These are phyloP conservation scores for Globisporangium emineosum DNA, from an alignment of 352 stramenopile genomes.

Conservation along the genomic window DNA sequence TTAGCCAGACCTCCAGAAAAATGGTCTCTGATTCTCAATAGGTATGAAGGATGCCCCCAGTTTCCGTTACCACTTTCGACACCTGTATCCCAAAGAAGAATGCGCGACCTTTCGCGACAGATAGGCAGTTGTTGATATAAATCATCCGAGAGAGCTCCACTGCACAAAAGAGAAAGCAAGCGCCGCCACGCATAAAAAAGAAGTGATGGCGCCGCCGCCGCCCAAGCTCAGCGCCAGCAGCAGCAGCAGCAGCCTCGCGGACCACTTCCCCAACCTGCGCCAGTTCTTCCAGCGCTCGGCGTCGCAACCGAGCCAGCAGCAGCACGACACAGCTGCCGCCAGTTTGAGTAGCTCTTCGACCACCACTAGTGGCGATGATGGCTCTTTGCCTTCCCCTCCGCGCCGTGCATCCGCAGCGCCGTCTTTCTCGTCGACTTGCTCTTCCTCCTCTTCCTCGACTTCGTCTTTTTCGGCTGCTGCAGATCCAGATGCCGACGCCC, in stretches of 20 bases:
- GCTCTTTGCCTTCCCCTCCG: neutral
- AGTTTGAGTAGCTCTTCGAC: neutral
- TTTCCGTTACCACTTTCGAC: too few relatives aligned
- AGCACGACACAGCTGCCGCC: neutral
- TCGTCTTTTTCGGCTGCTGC: neutral
- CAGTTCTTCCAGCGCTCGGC: slow-evolving; percentile 31
- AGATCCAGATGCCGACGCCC: neutral
- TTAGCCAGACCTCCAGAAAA: too few relatives aligned
- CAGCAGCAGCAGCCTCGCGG: slow-evolving; percentile 18
- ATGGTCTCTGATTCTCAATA: too few relatives aligned
- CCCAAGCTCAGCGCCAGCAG: slow-evolving; percentile 15
- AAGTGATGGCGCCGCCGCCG: neutral
- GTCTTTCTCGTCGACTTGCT: neutral
- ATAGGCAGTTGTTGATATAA: too few relatives aligned
- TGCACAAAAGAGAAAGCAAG: neutral
- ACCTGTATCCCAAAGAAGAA: too few relatives aligned
- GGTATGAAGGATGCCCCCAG: too few relatives aligned
- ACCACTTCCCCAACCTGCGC: slow-evolving; percentile 20
- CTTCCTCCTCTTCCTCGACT: too few relatives aligned
- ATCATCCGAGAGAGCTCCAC: too few relatives aligned
- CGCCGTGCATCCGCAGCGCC: neutral
- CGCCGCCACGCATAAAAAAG: neutral
- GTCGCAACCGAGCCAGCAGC: slow-evolving; percentile 21
- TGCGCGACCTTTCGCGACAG: too few relatives aligned
- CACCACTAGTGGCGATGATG: too few relatives aligned